Evolutionary conservation across 2,329 filamentous ascomycete species (phyloP), one percentile per base, ranked within the genome.

Genomic region (Epichloe sylvatica): DNA sequence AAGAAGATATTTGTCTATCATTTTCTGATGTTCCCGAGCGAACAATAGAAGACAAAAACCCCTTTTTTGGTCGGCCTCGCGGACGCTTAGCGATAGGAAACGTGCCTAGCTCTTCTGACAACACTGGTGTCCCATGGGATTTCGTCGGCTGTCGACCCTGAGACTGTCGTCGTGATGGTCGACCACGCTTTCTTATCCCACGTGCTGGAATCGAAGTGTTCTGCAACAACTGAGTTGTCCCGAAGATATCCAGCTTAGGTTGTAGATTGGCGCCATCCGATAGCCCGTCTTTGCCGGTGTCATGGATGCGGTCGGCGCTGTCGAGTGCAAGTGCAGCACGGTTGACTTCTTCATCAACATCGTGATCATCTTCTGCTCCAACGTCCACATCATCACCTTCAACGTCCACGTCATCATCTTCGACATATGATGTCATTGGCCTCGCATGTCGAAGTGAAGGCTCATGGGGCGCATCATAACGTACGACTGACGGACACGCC

Each of bases 391-490:
- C 69, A 30, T 25, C 41, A 9, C 23, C 62, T 21, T 67, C 67
- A 8, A 59, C 49, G 6, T 69, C 66, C 36, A 54, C 36, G 41
- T 76, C 69, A 33, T 73, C 73, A 1, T 66, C 59, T 45, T 77
- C 74, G 3, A 71, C 62, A 49, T 78, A 79, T 1, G 75, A 76
- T 33, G 67, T 55, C 55, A 62, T 70, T 5, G 76, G 75, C 54
- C 71, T 75, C 8, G 76, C 73, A 52, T 77, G 74, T 21, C 76
- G 68, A 19, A 78, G 63, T 11, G 65, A 62, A 21, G 74, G 74
- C 34, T 73, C 65, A 17, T 77, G 70, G 2, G 69, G 35, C 5
- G 17, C n/a, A 7, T 21, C 19, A 12, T n/a, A 2, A 37, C n/a
- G 21, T 33, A 12, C 41, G 8, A 34, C 19, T 19, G 40, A 17